Evolutionary conservation across 805 yeast genomes (phyloP).

Genomic region (Kodamaea jinghongensis): DNA sequence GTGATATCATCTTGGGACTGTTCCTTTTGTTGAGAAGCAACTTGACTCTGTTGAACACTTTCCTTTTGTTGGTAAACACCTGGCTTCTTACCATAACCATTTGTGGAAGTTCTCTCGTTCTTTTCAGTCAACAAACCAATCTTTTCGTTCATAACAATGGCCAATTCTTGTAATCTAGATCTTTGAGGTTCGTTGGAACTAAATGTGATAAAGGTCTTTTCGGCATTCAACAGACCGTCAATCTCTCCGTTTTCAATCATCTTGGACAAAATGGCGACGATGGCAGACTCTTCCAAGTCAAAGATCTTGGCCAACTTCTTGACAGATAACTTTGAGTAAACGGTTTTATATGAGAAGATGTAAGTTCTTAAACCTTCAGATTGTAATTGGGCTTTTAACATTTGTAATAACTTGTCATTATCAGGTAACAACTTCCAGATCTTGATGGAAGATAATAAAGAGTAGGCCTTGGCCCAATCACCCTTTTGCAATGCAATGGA

Average conservation of each 20-base stretch:
- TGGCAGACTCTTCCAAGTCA: slow-evolving; percentile 54
- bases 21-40: slow-evolving; percentile 31
- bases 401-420: slow-evolving; percentile 59
- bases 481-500: slow-evolving; percentile 86
- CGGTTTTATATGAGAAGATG: slow-evolving; percentile 76
- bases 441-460: slow-evolving; percentile 70
- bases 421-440: slow-evolving; percentile 84
- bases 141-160: slow-evolving; percentile 79
- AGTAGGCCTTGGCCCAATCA: slow-evolving; percentile 79
- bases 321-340: slow-evolving; percentile 72
- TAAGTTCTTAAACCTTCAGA: slow-evolving; percentile 91
- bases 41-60: slow-evolving; percentile 28
- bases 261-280: slow-evolving; percentile 63
- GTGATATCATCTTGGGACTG: slow-evolving; percentile 36
- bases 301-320: slow-evolving; percentile 63
- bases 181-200: slow-evolving; percentile 70
- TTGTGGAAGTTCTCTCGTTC: slow-evolving; percentile 78
- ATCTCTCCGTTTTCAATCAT: slow-evolving; percentile 80
- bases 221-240: slow-evolving; percentile 69
- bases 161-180: slow-evolving; percentile 82
- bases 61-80: slow-evolving; percentile 19
- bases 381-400: slow-evolving; percentile 78
- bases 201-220: slow-evolving; percentile 60
- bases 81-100: slow-evolving; percentile 56
- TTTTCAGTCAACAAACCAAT: slow-evolving; percentile 74